Percentiles rank a stretch among this genome's conserved stretches.
Evolutionary conservation across 306 rosid species (phyloP).

Genomic region (Morella rubra): DNA sequence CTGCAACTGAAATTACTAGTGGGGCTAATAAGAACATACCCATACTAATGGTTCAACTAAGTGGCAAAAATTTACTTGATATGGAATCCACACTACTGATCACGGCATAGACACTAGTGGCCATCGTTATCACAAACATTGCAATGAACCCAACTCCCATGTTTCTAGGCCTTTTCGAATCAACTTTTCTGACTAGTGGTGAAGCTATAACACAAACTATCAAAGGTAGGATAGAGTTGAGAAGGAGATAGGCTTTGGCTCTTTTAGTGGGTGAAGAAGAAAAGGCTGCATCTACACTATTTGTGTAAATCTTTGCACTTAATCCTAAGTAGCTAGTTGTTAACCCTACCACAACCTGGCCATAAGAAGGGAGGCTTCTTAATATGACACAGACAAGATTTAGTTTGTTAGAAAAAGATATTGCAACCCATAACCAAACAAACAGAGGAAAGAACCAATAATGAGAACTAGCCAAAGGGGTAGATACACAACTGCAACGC

Average conservation of each 20-base stretch:
- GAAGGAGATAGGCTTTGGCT: slow-evolving; percentile 55
- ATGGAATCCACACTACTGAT: slow-evolving; percentile 52
- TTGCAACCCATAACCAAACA: slow-evolving; percentile 79
- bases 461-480: slow-evolving; percentile 87
- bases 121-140: slow-evolving; percentile 62
- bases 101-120: slow-evolving; percentile 66
- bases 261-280: slow-evolving; percentile 26
- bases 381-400: slow-evolving; percentile 50
- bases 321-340: slow-evolving; percentile 83
- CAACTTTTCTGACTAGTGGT: slow-evolving; percentile 41
- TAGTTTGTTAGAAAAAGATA: slow-evolving; percentile 63
- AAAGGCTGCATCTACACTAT: slow-evolving; percentile 42
- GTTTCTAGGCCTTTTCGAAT: slow-evolving; percentile 24
- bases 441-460: slow-evolving; percentile 70
- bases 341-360: slow-evolving; percentile 67
- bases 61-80: slow-evolving; percentile 33
- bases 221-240: slow-evolving; percentile 65
- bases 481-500: slow-evolving; percentile 62
- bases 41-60: slow-evolving; percentile 43
- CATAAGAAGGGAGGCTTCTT: slow-evolving; percentile 49
- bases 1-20: slow-evolving; percentile 38
- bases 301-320: slow-evolving; percentile 75
- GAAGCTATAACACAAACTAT: slow-evolving; percentile 33
- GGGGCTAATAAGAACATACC: slow-evolving; percentile 55
- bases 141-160: slow-evolving; percentile 44